These are phyloP conservation scores for Apiospora kogelbergensis DNA, from an alignment of 2,329 filamentous ascomycete genomes.

Conservation along the genomic window DNA sequence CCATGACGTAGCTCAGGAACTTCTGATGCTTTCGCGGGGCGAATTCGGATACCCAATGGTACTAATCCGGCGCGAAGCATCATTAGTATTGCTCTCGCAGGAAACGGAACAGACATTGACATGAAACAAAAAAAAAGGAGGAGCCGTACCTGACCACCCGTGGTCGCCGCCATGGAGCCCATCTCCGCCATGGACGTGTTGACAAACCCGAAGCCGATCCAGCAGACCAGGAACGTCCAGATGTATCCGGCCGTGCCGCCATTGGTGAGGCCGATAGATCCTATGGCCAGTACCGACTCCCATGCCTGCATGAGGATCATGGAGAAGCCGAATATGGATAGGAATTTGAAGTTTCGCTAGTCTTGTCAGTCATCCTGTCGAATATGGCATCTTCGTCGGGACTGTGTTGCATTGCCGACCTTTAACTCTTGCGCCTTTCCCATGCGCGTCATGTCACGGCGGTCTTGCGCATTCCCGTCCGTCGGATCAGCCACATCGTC, in stretches of 20 bases:
- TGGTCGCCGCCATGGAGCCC: conserved; percentile 14
- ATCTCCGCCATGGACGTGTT: conserved; percentile 18
- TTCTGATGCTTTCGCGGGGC: conserved; percentile 10
- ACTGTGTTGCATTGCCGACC: too few relatives aligned
- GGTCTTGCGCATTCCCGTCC: not conserved
- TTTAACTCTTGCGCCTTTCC: conserved; percentile 21
- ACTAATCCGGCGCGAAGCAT: too few relatives aligned
- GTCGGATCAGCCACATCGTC: not conserved
- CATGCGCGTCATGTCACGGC: conserved; percentile 12
- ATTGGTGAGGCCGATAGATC: conserved; percentile 18
- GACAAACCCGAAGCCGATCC: conserved; percentile 19
- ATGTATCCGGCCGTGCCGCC: conserved; percentile 24
- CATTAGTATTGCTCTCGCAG: too few relatives aligned
- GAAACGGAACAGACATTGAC: too few relatives aligned
- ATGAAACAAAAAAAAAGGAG: too few relatives aligned
- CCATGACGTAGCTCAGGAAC: conserved; percentile 13
- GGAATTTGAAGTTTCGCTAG: conserved; percentile 20
- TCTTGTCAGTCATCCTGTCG: too few relatives aligned
- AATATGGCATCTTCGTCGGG: too few relatives aligned
- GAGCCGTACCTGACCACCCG: conserved; percentile 13
- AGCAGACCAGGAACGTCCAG: conserved; percentile 22
- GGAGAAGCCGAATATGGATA: conserved; percentile 21
- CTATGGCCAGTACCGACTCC: conserved; percentile 20
- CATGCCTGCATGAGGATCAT: conserved; percentile 22
- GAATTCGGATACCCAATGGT: conserved; percentile 17